These are phyloP conservation scores for Candida montana DNA, from an alignment of 805 yeast genomes.

Conservation along the genomic window DNA sequence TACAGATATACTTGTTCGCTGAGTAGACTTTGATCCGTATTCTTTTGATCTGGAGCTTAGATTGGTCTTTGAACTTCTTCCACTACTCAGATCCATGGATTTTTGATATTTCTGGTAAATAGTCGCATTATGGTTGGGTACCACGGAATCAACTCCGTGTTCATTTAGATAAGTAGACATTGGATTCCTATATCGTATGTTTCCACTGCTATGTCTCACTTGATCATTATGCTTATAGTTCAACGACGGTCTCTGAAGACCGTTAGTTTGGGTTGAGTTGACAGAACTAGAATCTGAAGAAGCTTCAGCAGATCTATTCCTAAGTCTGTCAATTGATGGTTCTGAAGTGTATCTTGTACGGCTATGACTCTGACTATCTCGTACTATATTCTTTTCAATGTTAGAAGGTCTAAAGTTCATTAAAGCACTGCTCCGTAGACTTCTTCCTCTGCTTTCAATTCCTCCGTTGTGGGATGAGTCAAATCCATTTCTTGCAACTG, in stretches of 20 bases:
- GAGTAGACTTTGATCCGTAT: neutral
- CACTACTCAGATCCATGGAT: neutral
- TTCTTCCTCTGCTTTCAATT: neutral
- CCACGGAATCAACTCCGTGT: slow-evolving; percentile 15
- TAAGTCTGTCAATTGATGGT: neutral
- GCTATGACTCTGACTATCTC: neutral
- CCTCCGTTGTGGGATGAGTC: too few species aligned
- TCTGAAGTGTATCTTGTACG: slow-evolving; percentile 1
- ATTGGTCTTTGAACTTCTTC: neutral
- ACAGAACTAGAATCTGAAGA: neutral
- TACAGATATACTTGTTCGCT: slow-evolving; percentile 7
- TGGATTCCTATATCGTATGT: slow-evolving; percentile 15
- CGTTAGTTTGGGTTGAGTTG: neutral
- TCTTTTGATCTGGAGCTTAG: neutral
- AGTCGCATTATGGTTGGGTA: slow-evolving; percentile 15
- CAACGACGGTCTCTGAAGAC: neutral
- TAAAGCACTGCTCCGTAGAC: neutral
- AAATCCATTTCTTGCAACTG: neutral
- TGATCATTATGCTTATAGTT: neutral
- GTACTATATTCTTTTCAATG: slow-evolving; percentile 6
- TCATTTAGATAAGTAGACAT: slow-evolving; percentile 18
- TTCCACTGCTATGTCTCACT: neutral
- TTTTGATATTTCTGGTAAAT: slow-evolving; percentile 17
- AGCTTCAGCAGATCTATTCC: neutral
- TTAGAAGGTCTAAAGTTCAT: slow-evolving; percentile 1